Evolutionary conservation across 208 protist genomes (phyloP).

Genomic region (Angomonas ambiguus): DNA sequence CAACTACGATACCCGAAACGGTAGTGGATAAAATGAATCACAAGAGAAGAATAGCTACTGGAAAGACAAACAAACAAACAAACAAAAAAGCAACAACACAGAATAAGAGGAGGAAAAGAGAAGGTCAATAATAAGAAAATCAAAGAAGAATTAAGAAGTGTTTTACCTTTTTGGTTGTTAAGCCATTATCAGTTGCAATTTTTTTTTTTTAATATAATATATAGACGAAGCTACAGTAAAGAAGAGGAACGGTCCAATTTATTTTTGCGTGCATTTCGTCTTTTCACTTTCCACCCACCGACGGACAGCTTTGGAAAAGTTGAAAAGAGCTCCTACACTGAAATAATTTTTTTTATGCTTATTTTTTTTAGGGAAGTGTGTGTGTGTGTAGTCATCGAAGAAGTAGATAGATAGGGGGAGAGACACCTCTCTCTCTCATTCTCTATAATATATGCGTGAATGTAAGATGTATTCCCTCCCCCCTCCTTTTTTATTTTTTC

Average conservation of each 20-base stretch:
- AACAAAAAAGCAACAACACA: constrained; percentile 1
- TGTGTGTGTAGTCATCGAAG: background rate
- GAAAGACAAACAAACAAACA: constrained; percentile 6
- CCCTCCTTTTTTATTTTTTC: no score
- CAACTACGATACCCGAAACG: no score
- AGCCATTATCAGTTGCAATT: background rate
- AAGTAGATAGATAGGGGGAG: constrained; percentile 5
- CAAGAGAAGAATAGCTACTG: no score
- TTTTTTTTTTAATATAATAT: constrained; percentile 5
- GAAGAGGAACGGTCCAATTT: constrained; percentile 17
- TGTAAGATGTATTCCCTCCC: no score
- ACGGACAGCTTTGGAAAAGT: no score
- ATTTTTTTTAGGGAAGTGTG: background rate
- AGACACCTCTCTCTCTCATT: no score
- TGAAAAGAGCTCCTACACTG: background rate
- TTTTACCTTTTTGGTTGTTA: background rate
- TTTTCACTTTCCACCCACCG: no score
- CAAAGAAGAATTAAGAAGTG: constrained; percentile 2
- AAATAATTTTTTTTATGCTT: constrained; percentile 6
- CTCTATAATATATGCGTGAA: no score
- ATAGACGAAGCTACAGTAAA: constrained; percentile 11
- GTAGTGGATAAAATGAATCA: no score
- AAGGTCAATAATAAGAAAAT: no score
- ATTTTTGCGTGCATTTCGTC: no score
- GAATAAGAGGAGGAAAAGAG: no score